A percentile compares a stretch with the other conserved stretches of the same genome.
Evolutionary conservation across 1,284 basidiomycete species (phyloP).

Genomic region (Waitea zeae): DNA sequence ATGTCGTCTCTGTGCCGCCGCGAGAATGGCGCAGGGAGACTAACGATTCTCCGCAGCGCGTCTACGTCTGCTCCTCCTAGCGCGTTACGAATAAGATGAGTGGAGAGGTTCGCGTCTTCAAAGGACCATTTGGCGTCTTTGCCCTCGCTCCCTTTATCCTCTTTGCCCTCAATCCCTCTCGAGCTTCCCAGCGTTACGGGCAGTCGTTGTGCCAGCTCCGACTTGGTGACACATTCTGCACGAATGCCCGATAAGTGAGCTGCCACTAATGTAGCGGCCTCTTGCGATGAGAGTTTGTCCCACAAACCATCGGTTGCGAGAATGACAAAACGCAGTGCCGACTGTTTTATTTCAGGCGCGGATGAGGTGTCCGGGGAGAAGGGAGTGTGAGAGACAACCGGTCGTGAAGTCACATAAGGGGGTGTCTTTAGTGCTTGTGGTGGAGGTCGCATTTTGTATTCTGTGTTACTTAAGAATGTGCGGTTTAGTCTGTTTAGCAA

Average conservation of each 20-base stretch:
- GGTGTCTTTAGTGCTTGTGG: conserved; percentile 65
- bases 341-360: conserved; percentile 9
- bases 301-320: conserved; percentile 78
- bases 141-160: conserved; percentile 17
- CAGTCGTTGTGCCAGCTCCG: conserved; percentile 29
- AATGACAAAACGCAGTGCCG: conserved; percentile 37
- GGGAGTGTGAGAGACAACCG: conserved; percentile 64
- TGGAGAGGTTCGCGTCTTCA: conserved; percentile 73
- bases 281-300: conserved; percentile 91
- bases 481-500: conserved; percentile 58
- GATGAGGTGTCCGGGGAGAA: conserved; percentile 34
- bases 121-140: conserved; percentile 56
- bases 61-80: conserved; percentile 73
- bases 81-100: conserved; percentile 89
- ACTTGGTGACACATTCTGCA: conserved; percentile 41
- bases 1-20: conserved; percentile 78
- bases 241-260: conserved; percentile 65
- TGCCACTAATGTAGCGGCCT: conserved; percentile 82
- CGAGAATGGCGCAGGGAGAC: conserved; percentile 71
- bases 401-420: conserved; percentile 86
- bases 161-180: conserved; percentile 50
- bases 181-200: conserved; percentile 37
- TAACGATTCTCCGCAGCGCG: conserved; percentile 55
- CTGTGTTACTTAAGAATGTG: conserved; percentile 48
- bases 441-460: conserved; percentile 37